Conservation (phyloP, 495 filamentous ascomycete species). For the Lentithecium fluviatile region DNA sequence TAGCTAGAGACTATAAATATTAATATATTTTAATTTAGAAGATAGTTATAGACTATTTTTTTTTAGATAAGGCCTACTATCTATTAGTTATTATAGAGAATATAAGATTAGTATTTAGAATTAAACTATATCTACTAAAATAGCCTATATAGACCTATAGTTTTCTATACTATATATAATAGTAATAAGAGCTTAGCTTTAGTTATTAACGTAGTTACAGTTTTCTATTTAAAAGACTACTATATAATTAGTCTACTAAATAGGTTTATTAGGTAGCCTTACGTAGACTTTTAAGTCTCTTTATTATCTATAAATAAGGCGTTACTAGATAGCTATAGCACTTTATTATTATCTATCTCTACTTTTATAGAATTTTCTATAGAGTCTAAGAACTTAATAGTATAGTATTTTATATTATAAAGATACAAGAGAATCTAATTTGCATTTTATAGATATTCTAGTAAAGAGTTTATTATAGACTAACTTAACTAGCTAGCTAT, state of each 20-base stretch:
- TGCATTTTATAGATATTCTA: neutral
- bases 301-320: slow-evolving; percentile 4
- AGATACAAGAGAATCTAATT: neutral
- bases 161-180: slow-evolving; percentile 29
- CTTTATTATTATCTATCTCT: neutral
- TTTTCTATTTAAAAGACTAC: slow-evolving; percentile 35
- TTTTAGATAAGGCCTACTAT: slow-evolving; percentile 3
- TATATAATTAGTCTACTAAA: slow-evolving; percentile 30
- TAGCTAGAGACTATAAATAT: slow-evolving; percentile 9
- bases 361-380: neutral
- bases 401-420: neutral
- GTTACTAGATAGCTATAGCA: neutral
- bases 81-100: slow-evolving; percentile 5
- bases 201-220: slow-evolving; percentile 35
- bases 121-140: neutral
- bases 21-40: slow-evolving; percentile 8
- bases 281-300: slow-evolving; percentile 10
- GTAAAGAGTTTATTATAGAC: slow-evolving; percentile 2
- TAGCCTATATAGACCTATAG: neutral
- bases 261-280: slow-evolving; percentile 33
- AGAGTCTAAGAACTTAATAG: slow-evolving; percentile 5
- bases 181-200: slow-evolving; percentile 34
- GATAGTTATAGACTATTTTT: neutral
- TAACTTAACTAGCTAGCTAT: neutral
- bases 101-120: neutral